Base-by-base conservation (phyloP, 163 green algal genomes). In the Chloromonas sp. region DNA sequence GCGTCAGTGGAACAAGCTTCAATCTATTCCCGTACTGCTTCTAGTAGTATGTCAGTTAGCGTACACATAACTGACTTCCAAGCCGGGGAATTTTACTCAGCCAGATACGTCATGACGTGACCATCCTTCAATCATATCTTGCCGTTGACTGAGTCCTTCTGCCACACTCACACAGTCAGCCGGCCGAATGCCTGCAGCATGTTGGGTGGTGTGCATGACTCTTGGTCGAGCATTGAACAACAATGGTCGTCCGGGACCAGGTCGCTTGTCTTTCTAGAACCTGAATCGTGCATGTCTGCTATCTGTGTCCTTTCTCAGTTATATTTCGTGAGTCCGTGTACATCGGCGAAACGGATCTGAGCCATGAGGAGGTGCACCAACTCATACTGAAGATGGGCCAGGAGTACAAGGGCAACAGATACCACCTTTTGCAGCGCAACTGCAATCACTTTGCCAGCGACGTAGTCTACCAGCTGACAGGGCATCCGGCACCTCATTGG, bases 401-500 rank as follows among this genome's bases (percentile, higher is more conserved):
- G 11, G 85, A 92, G 15, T 98, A 94, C 86, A 88, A 87, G 57
- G 95, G 96, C 66, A 96, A 95, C 84, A 81, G 82, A 1, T 98
- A 98, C 87, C 95, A 98, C 86, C 90, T 98, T 83, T 87, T 98
- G 81, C 90, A 96, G 88, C 86, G 89, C 62, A 95, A 95, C 86
- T 95, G 91, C 89, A 95, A 93, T 81, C 84, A 90, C 84, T 98
- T 98, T 84, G 94, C 93, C 0, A 92, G 85, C 57, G 93, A 96
- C 79, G 85, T 98, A 0, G 95, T 90, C 83, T 60, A 88, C 0
- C 87, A 93, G 82, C 91, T 98, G 58, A 92, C 91, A 0, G 93
- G 93, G 15, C 91, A 89, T 61, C 81, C 86, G 14, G 88, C 92
- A 0, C 94, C 94, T 0, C 62, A 79, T 36, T 97, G 94, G 94